These are phyloP conservation scores for Elaeis guineensis DNA, from an alignment of 176 grass and related monocot genomes.

Conservation along the genomic window DNA sequence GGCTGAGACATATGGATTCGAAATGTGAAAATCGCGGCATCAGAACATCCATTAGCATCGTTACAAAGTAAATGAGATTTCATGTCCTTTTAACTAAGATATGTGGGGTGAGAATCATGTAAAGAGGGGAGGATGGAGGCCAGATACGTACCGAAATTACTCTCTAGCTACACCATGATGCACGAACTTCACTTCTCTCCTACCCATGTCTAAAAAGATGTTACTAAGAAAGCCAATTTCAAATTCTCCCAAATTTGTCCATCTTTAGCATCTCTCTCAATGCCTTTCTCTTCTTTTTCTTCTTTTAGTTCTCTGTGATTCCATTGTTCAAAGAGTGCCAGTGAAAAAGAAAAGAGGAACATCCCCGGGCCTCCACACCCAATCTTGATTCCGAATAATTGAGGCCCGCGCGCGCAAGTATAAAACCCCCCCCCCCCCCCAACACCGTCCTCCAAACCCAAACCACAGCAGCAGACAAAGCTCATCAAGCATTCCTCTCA, in stretches of 20 bases:
- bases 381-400: no score
- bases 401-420: slow-evolving; percentile 3
- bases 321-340: slow-evolving; percentile 8
- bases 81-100: no score
- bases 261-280: slow-evolving; percentile 1
- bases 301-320: slow-evolving; percentile 21
- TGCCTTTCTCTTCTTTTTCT: slow-evolving; percentile 9
- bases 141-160: not conserved
- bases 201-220: slow-evolving; percentile 6
- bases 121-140: no score
- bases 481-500: no score
- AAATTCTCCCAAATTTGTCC: slow-evolving; percentile 6
- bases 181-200: not conserved
- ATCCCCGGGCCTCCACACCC: not conserved
- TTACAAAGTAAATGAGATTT: no score
- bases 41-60: no score
- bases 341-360: slow-evolving; percentile 11
- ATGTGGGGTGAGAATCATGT: no score
- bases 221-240: slow-evolving; percentile 2
- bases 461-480: not conserved
- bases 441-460: not conserved
- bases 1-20: no score
- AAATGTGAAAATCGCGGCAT: no score
- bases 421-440: slow-evolving; percentile 2
- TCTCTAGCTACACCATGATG: not conserved